These are phyloP conservation scores for Pythium rhizo-oryzae DNA, from an alignment of 352 stramenopile genomes.

Conservation along the genomic window DNA sequence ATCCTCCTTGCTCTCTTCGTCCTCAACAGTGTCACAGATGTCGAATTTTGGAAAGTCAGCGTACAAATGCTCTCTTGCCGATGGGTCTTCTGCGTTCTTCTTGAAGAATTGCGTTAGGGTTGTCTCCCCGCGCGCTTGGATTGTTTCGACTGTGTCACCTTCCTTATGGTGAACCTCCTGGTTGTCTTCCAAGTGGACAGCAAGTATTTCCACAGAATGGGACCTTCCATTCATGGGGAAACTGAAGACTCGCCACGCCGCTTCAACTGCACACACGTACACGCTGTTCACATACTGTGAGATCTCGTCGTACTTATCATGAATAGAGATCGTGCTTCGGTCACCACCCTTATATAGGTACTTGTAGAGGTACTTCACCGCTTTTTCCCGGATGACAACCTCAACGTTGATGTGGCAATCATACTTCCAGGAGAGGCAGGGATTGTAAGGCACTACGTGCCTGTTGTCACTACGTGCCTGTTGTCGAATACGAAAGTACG, in stretches of 20 bases:
- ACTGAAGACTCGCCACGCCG: constrained; percentile 10
- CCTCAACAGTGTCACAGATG: background rate
- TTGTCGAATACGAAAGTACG: background rate
- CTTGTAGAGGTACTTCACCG: constrained; percentile 8
- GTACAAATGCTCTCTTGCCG: constrained; percentile 2
- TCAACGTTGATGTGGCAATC: background rate
- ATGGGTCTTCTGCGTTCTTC: background rate
- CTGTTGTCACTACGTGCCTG: background rate
- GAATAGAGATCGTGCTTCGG: constrained; percentile 1
- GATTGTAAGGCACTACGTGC: background rate
- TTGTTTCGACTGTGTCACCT: constrained; percentile 31
- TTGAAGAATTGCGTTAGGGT: constrained; percentile 15
- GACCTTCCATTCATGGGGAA: constrained; percentile 10
- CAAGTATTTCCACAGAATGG: constrained; percentile 2
- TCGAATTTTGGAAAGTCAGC: background rate
- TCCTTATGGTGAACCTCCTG: constrained; percentile 2
- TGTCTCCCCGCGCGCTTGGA: background rate
- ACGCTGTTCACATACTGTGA: constrained; percentile 10
- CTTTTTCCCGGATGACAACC: background rate
- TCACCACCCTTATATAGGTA: constrained; percentile 6
- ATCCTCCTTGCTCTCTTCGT: no score
- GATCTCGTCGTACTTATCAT: constrained; percentile 13
- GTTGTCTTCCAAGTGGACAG: constrained; percentile 6
- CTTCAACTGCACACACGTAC: constrained; percentile 9
- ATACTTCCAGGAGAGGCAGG: background rate